Base-by-base conservation (phyloP, 2,329 filamentous ascomycete genomes). In the Bipolaris gigantea region DNA sequence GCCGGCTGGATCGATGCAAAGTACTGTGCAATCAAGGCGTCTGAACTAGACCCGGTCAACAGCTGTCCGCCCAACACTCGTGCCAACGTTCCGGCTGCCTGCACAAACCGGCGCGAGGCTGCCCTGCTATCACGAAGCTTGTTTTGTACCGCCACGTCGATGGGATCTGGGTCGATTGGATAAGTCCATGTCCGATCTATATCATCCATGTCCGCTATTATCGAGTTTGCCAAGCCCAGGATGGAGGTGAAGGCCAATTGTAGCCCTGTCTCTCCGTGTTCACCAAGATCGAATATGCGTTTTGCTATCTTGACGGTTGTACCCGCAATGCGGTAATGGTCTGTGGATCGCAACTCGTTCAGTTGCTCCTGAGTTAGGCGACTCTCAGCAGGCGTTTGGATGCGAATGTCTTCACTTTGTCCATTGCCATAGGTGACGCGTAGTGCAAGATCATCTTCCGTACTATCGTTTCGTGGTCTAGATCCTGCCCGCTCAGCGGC, bases 391-490 rank as follows among this genome's bases (percentile, higher is more conserved):
- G 72, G 61, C 7, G 67, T 51, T 8, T 77, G 73, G 15, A 86
- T 76, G 1, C 79, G 77, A 27, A 86, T 81, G 56, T 86, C 79
- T 62, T 85, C 83, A 45, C 78, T 80, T 45, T 85, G 81, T 1
- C 84, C 83, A 62, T 86, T 86, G 10, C 79, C 79, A 61, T 85
- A 86, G 9, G 81, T 80, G 2, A 86, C 80, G 40, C 82, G 74
- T 32, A 87, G 74, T 2, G 83, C 78, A 32, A 83, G 73, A 13
- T 80, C 76, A 34, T 75, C 74, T 62, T 74, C 66, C 10, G 70
- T 71, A 41, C 75, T 76, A 10, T 77, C 76, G 9, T 80, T 81
- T 43, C 78, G 77, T 56, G 79, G 79, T 27, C 79, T 76, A 51
- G 81, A 79, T 16, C 76, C 75, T 33, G 71, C 74, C 47, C 76